These are phyloP conservation scores for Toxicodendron radicans DNA, from an alignment of 345 rosid genomes.

Conservation along the genomic window DNA sequence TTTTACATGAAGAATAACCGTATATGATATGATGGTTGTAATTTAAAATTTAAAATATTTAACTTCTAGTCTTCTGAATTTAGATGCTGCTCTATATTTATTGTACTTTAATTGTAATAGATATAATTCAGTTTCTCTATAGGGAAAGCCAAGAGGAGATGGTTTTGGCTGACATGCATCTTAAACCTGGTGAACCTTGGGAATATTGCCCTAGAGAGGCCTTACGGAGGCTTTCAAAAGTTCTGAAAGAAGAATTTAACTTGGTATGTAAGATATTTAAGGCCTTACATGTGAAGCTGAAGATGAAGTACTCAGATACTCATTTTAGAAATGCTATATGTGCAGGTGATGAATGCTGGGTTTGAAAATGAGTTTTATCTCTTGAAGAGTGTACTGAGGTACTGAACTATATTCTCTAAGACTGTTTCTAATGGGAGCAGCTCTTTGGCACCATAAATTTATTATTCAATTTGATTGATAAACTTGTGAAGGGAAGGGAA, in stretches of 20 bases:
- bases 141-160: slow-evolving; percentile 81
- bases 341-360: slow-evolving; percentile 92
- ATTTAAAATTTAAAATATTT: background rate
- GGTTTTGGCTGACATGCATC: slow-evolving; percentile 92
- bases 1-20: background rate
- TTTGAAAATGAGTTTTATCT: slow-evolving; percentile 91
- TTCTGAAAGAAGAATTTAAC: slow-evolving; percentile 80
- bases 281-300: background rate
- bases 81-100: background rate
- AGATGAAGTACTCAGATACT: slow-evolving; percentile 10
- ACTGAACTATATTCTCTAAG: background rate
- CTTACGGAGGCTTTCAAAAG: slow-evolving; percentile 60
- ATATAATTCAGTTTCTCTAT: slow-evolving; percentile 19
- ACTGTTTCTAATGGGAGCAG: slow-evolving; percentile 6
- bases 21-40: background rate
- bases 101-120: background rate
- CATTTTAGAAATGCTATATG: slow-evolving; percentile 12
- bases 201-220: slow-evolving; percentile 95
- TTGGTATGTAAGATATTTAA: slow-evolving; percentile 49
- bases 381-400: slow-evolving; percentile 68
- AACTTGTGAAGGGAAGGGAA: slow-evolving; percentile 64
- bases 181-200: slow-evolving; percentile 85
- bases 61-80: background rate
- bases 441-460: background rate
- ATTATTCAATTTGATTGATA: background rate